phyloP scores from a whole-genome alignment of 2,329 filamentous ascomycete species.

The Penicillium sp. region DNA sequence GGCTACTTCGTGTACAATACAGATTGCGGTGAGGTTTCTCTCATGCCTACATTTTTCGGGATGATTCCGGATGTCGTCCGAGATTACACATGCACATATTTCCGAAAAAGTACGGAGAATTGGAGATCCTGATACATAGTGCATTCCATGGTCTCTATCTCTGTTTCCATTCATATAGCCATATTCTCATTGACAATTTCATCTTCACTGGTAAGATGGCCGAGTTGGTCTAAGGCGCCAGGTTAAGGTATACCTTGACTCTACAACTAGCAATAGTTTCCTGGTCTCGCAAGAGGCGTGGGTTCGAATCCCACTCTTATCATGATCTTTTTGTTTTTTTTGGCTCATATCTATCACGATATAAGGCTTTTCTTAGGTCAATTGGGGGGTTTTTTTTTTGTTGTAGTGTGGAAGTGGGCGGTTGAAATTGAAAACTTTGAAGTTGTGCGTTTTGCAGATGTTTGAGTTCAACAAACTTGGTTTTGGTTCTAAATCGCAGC shows the following conservation, averaged over 20 bases:
- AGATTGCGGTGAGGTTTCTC: not conserved
- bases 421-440: not conserved
- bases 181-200: not conserved
- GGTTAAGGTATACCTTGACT: conserved; percentile 33
- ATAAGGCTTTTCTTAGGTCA: not conserved
- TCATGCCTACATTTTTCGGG: not conserved
- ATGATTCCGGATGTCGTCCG: not conserved
- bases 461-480: not conserved
- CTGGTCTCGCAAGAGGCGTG: conserved; percentile 13
- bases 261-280: conserved; percentile 11
- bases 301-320: conserved; percentile 16
- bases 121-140: no score
- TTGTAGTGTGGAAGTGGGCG: not conserved
- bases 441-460: not conserved
- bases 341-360: not conserved
- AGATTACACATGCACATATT: not conserved
- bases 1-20: not conserved
- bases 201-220: conserved; percentile 29
- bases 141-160: not conserved
- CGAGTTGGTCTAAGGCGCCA: conserved; percentile 36
- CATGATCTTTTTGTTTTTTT: conserved; percentile 1
- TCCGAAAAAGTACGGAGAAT: not conserved
- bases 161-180: not conserved
- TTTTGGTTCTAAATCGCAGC: not conserved
- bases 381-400: not conserved